A percentile compares a stretch with the other conserved stretches of the same genome.
These are phyloP conservation scores for Kluyveromyces siamensis DNA, from an alignment of 805 yeast genomes.

Conservation along the genomic window DNA sequence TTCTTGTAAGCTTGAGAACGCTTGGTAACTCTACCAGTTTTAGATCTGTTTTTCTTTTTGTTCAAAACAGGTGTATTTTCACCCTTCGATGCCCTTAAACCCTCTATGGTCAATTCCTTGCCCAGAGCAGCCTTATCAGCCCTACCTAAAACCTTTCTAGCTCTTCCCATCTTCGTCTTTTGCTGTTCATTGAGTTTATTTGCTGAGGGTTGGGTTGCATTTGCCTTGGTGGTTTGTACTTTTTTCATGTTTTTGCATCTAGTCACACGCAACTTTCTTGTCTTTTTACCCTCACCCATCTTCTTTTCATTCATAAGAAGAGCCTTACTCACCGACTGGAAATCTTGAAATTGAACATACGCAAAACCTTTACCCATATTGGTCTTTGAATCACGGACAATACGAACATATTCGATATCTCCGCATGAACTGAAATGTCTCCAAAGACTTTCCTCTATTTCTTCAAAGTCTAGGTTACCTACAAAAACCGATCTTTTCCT, in stretches of 20 bases:
- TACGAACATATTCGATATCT: slow-evolving; percentile 78
- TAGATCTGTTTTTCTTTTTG: slow-evolving; percentile 38
- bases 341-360: slow-evolving; percentile 78
- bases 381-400: slow-evolving; percentile 86
- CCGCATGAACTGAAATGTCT: slow-evolving; percentile 60
- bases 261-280: slow-evolving; percentile 65
- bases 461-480: slow-evolving; percentile 91
- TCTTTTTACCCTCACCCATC: slow-evolving; percentile 27
- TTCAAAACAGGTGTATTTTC: slow-evolving; percentile 54
- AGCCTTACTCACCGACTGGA: slow-evolving; percentile 71
- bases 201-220: slow-evolving; percentile 17
- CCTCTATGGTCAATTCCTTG: slow-evolving; percentile 49
- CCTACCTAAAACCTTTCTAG: slow-evolving; percentile 62
- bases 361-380: slow-evolving; percentile 97
- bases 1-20: slow-evolving; percentile 36
- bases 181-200: slow-evolving; percentile 50
- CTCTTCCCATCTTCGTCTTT: slow-evolving; percentile 74
- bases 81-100: slow-evolving; percentile 69
- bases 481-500: slow-evolving; percentile 78
- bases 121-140: slow-evolving; percentile 72
- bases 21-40: slow-evolving; percentile 39
- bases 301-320: slow-evolving; percentile 66
- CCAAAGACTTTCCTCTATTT: slow-evolving; percentile 85
- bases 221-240: slow-evolving; percentile 9
- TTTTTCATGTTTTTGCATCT: slow-evolving; percentile 47